Conservation (phyloP, 306 rosid species). For the Prunus dulcis region DNA sequence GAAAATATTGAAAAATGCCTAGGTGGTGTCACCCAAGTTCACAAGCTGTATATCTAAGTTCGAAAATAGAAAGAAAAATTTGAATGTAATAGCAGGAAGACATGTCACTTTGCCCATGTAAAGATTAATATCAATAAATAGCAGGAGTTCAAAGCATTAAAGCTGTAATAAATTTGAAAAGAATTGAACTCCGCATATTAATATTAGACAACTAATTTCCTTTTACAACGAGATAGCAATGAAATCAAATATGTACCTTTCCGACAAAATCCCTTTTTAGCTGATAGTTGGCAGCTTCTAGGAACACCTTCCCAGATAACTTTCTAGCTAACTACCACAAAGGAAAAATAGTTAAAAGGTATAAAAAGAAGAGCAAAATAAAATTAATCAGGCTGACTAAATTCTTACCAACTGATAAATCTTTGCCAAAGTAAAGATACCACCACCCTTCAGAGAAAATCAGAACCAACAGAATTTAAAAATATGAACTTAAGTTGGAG, state of each 20-base stretch:
- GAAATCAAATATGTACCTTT: slow-evolving; percentile 48
- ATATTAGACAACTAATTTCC: not conserved
- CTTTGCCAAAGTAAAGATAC: slow-evolving; percentile 65
- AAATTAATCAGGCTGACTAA: slow-evolving; percentile 13
- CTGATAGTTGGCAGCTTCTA: slow-evolving; percentile 91
- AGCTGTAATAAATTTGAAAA: not conserved
- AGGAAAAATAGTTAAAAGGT: slow-evolving; percentile 26
- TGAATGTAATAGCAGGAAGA: not conserved
- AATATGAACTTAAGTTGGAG: slow-evolving; percentile 19
- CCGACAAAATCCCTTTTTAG: slow-evolving; percentile 71
- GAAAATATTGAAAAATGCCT: not conserved
- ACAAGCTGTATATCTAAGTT: not conserved
- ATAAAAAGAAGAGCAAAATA: not conserved
- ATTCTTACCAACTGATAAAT: slow-evolving; percentile 71
- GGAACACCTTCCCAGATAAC: slow-evolving; percentile 72
- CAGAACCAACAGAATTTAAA: slow-evolving; percentile 6
- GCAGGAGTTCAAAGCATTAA: not conserved
- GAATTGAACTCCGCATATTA: not conserved
- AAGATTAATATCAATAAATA: not conserved
- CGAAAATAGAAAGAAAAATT: not conserved
- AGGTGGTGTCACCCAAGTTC: not conserved
- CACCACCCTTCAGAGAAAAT: slow-evolving; percentile 61
- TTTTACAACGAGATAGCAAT: not conserved
- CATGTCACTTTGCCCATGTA: not conserved
- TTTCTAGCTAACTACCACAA: slow-evolving; percentile 58